Conservation (phyloP, 257 asterid species). For the Plantago ovata region DNA sequence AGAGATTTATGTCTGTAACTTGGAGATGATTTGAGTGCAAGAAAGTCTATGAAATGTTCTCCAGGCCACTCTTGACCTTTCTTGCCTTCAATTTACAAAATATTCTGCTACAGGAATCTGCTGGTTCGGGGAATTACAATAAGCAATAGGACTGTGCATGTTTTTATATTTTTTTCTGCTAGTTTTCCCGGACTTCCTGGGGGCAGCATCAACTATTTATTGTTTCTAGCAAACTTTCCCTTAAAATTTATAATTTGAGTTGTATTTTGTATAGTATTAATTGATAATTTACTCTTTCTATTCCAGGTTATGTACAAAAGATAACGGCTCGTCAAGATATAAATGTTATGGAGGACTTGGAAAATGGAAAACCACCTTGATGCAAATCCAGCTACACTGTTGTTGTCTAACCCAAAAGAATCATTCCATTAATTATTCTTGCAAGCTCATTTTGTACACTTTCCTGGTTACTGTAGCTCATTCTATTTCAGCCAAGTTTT, state of each 20-base stretch:
- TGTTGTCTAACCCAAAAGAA: conserved; percentile 18
- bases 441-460: conserved; percentile 7
- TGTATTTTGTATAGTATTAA: no score
- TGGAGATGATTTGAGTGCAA: no score
- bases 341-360: conserved; percentile 87
- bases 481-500: conserved; percentile 11
- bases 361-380: conserved; percentile 61
- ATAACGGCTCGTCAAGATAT: conserved; percentile 71
- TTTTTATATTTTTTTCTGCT: neutral
- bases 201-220: neutral
- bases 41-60: no score
- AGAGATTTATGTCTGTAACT: no score
- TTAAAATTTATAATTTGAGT: no score
- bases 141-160: neutral
- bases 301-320: conserved; percentile 92
- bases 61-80: no score
- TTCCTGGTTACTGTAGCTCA: conserved; percentile 14
- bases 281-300: no score
- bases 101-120: neutral
- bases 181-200: neutral
- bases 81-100: no score
- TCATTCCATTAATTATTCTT: conserved; percentile 17
- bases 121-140: neutral
- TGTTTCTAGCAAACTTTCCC: neutral
- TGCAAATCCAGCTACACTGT: conserved; percentile 11